Base-by-base conservation (phyloP, 208 protist genomes). In the Trypanosomatidae sp. region DNA sequence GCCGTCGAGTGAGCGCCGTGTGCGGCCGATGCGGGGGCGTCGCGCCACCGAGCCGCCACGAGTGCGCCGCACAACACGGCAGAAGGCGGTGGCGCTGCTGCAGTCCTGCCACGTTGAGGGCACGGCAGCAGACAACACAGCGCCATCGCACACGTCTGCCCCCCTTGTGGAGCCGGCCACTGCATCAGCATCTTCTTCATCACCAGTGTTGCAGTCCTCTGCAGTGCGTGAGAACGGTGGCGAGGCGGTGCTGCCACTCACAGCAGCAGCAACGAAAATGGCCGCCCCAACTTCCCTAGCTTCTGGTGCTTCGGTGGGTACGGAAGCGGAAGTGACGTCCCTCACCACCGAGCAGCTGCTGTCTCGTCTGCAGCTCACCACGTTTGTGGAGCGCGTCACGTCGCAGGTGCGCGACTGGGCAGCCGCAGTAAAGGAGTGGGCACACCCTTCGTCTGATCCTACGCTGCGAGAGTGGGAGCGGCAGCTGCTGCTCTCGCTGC, bases 391-490 rank as follows among this genome's bases (percentile, higher is more conserved):
- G 19, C 46, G 67, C 17, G 49, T 87, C 36, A 33, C 52, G 41
- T 50, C 43, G 58, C 71, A 60, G 41, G 52, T 79, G 19, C 59
- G 59, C 50, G 62, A 62, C 17, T 87, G 76, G 72, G 55, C 66
- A 17, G 53, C 73, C 22, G 55, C 66, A 13, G 25, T 83, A 12
- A 49, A 56, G 13, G 69, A 69, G 55, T 89, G 84, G 84, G 58
- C 73, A 5, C 69, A 71, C 17, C 68, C 76, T 9, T 62, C 81
- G 0, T 77, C 69, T 3, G 72, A 84, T 46, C 71, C 77, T n/a
- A 75, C 81, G 39, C 67, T 86, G 52, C 74, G 73, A 8, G 66
- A 76, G 41, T 77, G 81, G 66, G 81, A 85, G 71, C 70, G 65
- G 41, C 71, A 78, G 68, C 78, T 91, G 22, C 36, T 65, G 7